Evolutionary conservation across 805 yeast species (phyloP), one percentile per base, ranked within the genome.

Genomic region (Metschnikowia sp.): DNA sequence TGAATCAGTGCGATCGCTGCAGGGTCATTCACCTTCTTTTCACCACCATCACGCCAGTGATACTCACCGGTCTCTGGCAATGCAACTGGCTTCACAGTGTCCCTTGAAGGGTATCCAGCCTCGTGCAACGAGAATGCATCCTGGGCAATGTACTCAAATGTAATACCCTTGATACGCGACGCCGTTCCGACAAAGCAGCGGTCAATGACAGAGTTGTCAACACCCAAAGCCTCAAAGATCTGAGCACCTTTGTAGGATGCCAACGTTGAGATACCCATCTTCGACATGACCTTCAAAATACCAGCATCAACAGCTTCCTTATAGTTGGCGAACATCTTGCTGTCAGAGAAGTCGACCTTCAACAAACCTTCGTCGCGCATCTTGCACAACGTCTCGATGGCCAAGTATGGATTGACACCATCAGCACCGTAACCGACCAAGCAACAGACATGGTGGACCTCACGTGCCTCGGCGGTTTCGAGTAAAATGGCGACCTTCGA

Each of bases 161-260:
- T 91, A 47, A 90, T 82, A 78, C 99, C 99, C 65, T 83, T 85
- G 62, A 92, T 91, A 76, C 99, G 82, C 22, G 97, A 90, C 10
- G 99, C 97, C 36, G 99, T 94, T 62, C 97, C 97, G 13, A 95
- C 88, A 68, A 92, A 92, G 72, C 98, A 94, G 58, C 90, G 77
- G 75, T 92, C 97, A 56, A 92, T 87, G 42, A 92, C 97, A 9
- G 96, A 83, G 71, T 91, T 89, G 66, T 94, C 97, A 52, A 92
- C 83, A 69, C 99, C 99, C 52, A 92, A 75, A 42, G 96, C 96
- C 71, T 92, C 99, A 66, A 94, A 92, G 63, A 92, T 94, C 75
- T 92, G 99, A 29, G 99, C 99, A 69, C 98, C 98, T 73, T 92
- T 92, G 73, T 92, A 92, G n/a, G 97, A 88, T 10, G 97, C 97